A percentile compares a stretch with the other conserved stretches of the same genome.
Evolutionary conservation across 768 basidiomycete species (phyloP).

Genomic region (Termitomyces sp.): DNA sequence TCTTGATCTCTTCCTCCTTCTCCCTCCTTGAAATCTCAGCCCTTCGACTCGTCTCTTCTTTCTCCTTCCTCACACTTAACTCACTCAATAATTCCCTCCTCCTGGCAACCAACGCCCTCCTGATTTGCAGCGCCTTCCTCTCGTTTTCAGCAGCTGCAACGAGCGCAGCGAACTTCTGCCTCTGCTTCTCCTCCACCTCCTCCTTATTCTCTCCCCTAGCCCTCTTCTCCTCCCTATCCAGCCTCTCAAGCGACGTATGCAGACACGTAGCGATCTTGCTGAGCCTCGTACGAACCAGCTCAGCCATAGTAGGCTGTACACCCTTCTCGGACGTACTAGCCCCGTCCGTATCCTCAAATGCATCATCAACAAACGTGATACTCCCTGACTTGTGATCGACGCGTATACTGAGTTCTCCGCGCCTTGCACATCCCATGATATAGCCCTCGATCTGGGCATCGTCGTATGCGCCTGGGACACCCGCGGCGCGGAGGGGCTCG

Average conservation of each 20-base stretch:
- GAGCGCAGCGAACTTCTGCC: conserved; percentile 55
- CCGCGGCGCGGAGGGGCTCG: conserved; percentile 62
- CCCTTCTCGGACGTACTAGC: conserved; percentile 36
- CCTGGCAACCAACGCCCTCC: conserved; percentile 81
- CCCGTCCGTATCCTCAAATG: conserved; percentile 41
- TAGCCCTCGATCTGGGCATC: conserved; percentile 87
- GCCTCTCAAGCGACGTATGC: conserved; percentile 59
- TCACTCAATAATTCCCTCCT: conserved; percentile 83
- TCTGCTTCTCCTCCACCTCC: conserved; percentile 52
- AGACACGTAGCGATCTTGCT: conserved; percentile 72
- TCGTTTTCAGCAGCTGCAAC: conserved; percentile 68
- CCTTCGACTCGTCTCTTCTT: conserved; percentile 78
- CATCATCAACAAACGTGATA: conserved; percentile 81
- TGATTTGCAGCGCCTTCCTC: conserved; percentile 70
- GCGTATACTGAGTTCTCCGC: conserved; percentile 81
- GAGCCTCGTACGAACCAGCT: conserved; percentile 75
- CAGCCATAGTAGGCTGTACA: conserved; percentile 69
- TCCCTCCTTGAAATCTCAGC: conserved; percentile 65
- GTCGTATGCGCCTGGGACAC: conserved; percentile 54
- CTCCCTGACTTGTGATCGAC: conserved; percentile 87
- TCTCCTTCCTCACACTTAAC: conserved; percentile 80
- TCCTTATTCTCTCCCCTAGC: conserved; percentile 20
- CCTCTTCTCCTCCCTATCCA: conserved; percentile 48
- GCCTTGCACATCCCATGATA: conserved; percentile 87
- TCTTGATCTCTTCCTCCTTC: conserved; percentile 65